Conservation (phyloP, 768 basidiomycete species). For the Asterophora lycoperdoides region DNA sequence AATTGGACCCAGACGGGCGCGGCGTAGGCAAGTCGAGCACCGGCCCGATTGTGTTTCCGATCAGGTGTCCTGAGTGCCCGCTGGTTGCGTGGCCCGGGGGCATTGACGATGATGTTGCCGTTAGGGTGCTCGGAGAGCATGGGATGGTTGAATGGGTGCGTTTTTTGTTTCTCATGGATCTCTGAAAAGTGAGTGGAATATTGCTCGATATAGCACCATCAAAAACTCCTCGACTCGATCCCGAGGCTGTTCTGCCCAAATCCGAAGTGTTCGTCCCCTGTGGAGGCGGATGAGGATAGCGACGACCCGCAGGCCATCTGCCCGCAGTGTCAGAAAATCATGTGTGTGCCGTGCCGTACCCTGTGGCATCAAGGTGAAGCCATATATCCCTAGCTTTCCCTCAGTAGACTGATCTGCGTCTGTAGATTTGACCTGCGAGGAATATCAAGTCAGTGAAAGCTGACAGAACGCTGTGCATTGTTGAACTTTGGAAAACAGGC, state of each 20-base stretch:
- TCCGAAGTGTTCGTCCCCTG: conserved; percentile 31
- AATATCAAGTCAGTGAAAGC: conserved; percentile 11
- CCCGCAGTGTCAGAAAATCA: conserved; percentile 27
- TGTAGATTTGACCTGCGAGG: conserved; percentile 8
- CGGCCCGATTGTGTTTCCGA: conserved; percentile 27
- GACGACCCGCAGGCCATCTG: conserved; percentile 31
- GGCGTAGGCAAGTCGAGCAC: conserved; percentile 23
- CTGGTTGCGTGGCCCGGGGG: conserved; percentile 28
- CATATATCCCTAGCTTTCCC: neutral
- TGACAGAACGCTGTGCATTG: too few relatives aligned
- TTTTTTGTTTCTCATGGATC: neutral
- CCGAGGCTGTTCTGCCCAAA: conserved; percentile 36
- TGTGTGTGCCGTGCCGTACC: conserved; percentile 33
- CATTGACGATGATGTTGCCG: conserved; percentile 32
- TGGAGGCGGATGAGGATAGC: conserved; percentile 30
- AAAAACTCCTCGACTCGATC: conserved; percentile 30
- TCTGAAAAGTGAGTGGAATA: neutral
- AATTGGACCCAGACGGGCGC: conserved; percentile 30
- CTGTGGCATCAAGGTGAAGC: conserved; percentile 31
- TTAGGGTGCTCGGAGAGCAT: conserved; percentile 27
- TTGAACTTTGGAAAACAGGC: conserved; percentile 18
- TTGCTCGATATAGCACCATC: conserved; percentile 25
- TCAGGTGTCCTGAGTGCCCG: conserved; percentile 35
- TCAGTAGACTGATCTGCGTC: neutral
- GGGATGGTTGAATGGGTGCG: conserved; percentile 33